Evolutionary conservation across 1,284 basidiomycete genomes (phyloP), one percentile per base, ranked within the genome.

Genomic region (Exobasidium rhododendri): DNA sequence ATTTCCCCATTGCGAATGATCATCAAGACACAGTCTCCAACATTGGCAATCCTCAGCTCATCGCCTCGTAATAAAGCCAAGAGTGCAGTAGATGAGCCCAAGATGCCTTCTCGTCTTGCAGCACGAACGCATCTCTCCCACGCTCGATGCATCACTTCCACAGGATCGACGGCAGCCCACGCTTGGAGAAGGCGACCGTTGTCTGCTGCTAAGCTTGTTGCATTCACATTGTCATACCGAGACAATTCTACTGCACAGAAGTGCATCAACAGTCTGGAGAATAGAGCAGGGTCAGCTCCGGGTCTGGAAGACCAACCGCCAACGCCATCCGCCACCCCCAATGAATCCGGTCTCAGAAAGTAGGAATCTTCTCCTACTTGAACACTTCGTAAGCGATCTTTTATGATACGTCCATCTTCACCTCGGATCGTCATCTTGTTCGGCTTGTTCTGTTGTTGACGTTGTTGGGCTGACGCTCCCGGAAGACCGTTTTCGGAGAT

Each of bases 251-350:
- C 82, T 1, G 88, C 86, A 72, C 88, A 91, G 73, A 86, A 89
- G 74, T 92, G 90, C 91, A 93, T 93, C 28, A 93, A 82, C 60
- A 89, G 84, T n/a, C 87, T 84, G 0, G 91, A 89, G 75, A 92
- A 92, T 13, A 92, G 83, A 1, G 90, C 91, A 54, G 88, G 88
- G 83, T 76, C 81, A 2, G 82, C 81, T 6, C 80, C 81, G 30
- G 78, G 80, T 71, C 79, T 84, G n/a, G 79, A 76, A 0, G 87
- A 84, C 90, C 91, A 93, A 1, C 91, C 91, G 1, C 91, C 91
- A 0, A 93, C 91, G 31, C 91, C 91, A 75, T 93, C 91, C 10
- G 91, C 90, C 2, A 93, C 88, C 17, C 91, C 91, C 81, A 93
- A 86, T 4, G 90, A 89, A 70, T 92, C 89, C 2, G 79, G 85